A percentile compares a stretch with the other conserved stretches of the same genome.
phyloP scores from a whole-genome alignment of 345 rosid species.

The Gossypium stocksii region DNA sequence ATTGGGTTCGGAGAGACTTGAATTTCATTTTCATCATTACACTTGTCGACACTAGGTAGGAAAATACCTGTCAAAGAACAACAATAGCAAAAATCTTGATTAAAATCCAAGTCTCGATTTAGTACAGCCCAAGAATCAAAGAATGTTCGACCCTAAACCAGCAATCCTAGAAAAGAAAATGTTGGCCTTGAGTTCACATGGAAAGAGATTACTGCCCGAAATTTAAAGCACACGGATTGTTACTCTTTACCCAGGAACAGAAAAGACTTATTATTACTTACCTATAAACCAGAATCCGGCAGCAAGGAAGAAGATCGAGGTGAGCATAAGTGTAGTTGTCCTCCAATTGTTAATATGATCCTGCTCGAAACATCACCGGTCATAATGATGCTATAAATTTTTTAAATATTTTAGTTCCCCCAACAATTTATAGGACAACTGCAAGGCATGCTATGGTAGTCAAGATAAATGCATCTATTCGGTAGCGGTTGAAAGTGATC shows the following conservation, averaged over 20 bases:
- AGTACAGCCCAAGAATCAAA: neutral
- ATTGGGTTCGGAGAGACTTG: slow-evolving; percentile 19
- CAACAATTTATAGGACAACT: too few species aligned
- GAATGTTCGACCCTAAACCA: neutral
- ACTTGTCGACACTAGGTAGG: slow-evolving; percentile 60
- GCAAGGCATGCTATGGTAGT: too few species aligned
- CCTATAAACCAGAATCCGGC: slow-evolving; percentile 85
- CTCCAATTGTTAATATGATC: slow-evolving; percentile 49
- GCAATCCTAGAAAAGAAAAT: neutral
- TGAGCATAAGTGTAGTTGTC: slow-evolving; percentile 65
- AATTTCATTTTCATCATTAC: slow-evolving; percentile 35
- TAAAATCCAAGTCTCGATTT: neutral
- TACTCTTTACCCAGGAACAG: neutral
- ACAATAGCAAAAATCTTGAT: neutral
- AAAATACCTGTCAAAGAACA: slow-evolving; percentile 57
- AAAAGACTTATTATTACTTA: slow-evolving; percentile 16
- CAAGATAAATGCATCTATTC: too few species aligned
- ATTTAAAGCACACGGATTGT: neutral
- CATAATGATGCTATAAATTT: neutral
- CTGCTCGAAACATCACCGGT: slow-evolving; percentile 1
- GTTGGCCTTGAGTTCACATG: neutral
- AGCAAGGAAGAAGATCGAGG: slow-evolving; percentile 68
- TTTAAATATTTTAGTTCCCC: too few species aligned
- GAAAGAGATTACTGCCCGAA: too few species aligned
- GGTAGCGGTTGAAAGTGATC: too few species aligned